Conservation (phyloP, 78 protist species). For the Dictyostelium purpureum region DNA sequence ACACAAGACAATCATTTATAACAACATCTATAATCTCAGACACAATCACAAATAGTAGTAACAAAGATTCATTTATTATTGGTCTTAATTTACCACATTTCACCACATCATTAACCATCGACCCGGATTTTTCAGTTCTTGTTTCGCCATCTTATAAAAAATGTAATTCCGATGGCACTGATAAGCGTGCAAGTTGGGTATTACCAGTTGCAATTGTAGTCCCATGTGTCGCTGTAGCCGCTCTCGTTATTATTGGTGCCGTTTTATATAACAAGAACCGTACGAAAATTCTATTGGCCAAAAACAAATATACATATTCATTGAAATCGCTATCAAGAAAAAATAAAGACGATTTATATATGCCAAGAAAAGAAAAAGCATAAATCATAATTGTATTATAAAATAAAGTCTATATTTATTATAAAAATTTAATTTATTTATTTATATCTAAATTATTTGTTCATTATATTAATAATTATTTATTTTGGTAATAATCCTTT, state of each 20-base stretch:
- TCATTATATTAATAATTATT: no score
- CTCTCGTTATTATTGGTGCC: not conserved
- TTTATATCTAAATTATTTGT: no score
- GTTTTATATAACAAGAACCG: not conserved
- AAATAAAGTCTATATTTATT: no score
- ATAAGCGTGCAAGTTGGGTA: not conserved
- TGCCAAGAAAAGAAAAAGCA: not conserved
- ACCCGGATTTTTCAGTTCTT: conserved; percentile 27
- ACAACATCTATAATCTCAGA: not conserved
- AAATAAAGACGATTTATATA: not conserved
- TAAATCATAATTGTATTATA: no score
- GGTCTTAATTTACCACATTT: conserved; percentile 29
- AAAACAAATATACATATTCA: not conserved
- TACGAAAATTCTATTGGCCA: not conserved
- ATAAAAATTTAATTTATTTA: no score
- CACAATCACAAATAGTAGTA: not conserved
- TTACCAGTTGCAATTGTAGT: not conserved
- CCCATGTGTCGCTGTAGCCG: not conserved
- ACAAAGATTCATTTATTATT: not conserved
- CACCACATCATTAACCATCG: not conserved
- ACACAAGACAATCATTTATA: not conserved
- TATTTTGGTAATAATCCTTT: no score
- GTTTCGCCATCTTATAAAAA: not conserved
- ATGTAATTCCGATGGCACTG: not conserved
- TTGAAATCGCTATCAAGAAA: not conserved